Evolutionary conservation across 2,329 filamentous ascomycete genomes (phyloP).

Genomic region (Macrophomina pseudophaseolina): DNA sequence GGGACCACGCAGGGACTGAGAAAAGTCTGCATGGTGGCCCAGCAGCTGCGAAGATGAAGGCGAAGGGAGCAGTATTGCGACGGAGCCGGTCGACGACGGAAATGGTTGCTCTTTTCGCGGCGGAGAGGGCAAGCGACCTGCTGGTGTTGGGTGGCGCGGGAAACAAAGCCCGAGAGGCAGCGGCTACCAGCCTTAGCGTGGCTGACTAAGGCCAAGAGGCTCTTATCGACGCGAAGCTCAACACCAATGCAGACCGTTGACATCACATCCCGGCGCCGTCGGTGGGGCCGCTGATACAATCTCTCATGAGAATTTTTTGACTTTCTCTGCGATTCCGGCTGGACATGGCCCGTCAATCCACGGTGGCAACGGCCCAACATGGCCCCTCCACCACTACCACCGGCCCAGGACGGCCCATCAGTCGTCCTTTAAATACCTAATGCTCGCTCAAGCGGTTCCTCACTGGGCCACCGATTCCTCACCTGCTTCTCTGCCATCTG

Average conservation of each 20-base stretch:
- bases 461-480: neutral
- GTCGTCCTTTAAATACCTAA: neutral
- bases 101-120: neutral
- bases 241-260: slow-evolving; percentile 23
- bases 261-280: slow-evolving; percentile 11
- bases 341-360: neutral
- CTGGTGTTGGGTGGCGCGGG: neutral
- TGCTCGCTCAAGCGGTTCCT: too few relatives aligned
- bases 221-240: neutral
- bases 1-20: slow-evolving; percentile 1
- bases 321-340: neutral
- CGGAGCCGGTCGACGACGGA: neutral
- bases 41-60: neutral
- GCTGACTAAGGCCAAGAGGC: neutral
- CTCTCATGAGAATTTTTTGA: slow-evolving; percentile 16
- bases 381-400: neutral
- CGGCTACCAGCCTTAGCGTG: neutral
- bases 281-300: slow-evolving; percentile 22
- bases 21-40: neutral
- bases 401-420: too few relatives aligned
- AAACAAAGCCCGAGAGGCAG: slow-evolving; percentile 2
- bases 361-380: neutral
- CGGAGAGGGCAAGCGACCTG: neutral
- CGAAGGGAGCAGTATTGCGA: neutral
- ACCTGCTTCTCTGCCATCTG: neutral